phyloP scores from a whole-genome alignment of 768 basidiomycete species.

The Sarcomyxa edulis region DNA sequence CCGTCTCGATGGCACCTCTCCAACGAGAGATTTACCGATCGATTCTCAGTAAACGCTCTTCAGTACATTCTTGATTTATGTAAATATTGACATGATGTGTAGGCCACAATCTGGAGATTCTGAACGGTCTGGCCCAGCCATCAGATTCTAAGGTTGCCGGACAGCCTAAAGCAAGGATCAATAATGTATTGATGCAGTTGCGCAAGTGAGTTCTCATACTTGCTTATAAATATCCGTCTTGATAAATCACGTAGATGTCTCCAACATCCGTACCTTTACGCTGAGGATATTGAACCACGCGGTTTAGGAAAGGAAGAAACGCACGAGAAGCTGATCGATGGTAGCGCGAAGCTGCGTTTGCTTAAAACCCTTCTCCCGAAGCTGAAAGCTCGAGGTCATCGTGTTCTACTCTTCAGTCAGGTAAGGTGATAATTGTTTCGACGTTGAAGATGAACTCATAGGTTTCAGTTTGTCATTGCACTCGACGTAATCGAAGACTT shows the following conservation, averaged over 20 bases:
- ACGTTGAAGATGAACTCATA: constrained; percentile 3
- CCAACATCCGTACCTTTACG: constrained; percentile 89
- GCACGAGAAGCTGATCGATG: constrained; percentile 78
- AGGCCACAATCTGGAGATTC: constrained; percentile 69
- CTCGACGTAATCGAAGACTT: constrained; percentile 89
- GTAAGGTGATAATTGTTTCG: constrained; percentile 32
- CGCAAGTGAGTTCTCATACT: constrained; percentile 55
- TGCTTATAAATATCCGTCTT: background rate
- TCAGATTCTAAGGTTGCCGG: constrained; percentile 24
- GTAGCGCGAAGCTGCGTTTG: constrained; percentile 80
- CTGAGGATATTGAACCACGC: constrained; percentile 71
- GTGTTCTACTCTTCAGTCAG: constrained; percentile 89
- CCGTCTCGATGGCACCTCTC: constrained; percentile 79
- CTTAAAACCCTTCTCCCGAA: constrained; percentile 77
- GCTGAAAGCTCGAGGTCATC: constrained; percentile 79
- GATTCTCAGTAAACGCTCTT: constrained; percentile 57
- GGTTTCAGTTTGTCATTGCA: constrained; percentile 74
- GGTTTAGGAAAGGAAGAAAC: constrained; percentile 50
- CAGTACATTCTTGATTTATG: constrained; percentile 7
- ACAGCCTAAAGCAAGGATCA: constrained; percentile 52
- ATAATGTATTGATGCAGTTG: constrained; percentile 84
- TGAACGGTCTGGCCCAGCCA: constrained; percentile 53
- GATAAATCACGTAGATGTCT: constrained; percentile 50
- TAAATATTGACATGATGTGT: constrained; percentile 1
- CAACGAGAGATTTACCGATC: constrained; percentile 88